Base-by-base conservation (phyloP, 2,329 filamentous ascomycete species). In the Calonectria pauciramosa region DNA sequence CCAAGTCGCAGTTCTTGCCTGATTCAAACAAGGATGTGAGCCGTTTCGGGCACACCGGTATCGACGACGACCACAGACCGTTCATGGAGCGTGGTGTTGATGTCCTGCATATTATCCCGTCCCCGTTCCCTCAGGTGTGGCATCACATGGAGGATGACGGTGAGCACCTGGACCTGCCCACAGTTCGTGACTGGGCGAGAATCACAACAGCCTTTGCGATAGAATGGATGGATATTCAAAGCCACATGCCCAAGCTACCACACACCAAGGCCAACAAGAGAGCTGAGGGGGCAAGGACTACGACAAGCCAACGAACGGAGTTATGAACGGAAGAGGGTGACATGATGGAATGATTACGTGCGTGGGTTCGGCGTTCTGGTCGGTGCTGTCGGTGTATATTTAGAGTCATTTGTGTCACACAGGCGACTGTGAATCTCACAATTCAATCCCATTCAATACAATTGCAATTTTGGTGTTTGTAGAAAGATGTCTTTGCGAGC, bases 51-150 rank as follows among this genome's bases (percentile, higher is more conserved):
- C 83, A 82, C 69, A 88, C 83, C 59, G 92, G 85, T 73, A 91
- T 98, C 13, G 89, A 93, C 76, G 97, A 99, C 82, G 97, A 99
- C 82, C 97, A 99, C 83, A 84, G 98, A 7, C 97, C 97, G 0
- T 99, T 99, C 81, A 92, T 99, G 89, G 87, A 87, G 44, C 91
- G 95, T 44, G 97, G 97, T 1, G 96, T 99, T 0, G 93, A 97
- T 34, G 90, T 99, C 20, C 85, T 99, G 72, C 97, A 99, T 85
- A 85, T 99, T 32, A 99, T 99, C 72, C 95, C 96, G 0, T 89
- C 88, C 5, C 93, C 93, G 0, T 99, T 99, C 82, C 96, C 96
- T 0, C 59, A 78, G 0, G 94, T 97, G 1, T 99, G 97, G 97
- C 97, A 99, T 86, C 93, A 89, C 1, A 92, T 96, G 80, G 87